phyloP scores from a whole-genome alignment of 2,329 filamentous ascomycete genomes.

The Xylaria hypoxylon region DNA sequence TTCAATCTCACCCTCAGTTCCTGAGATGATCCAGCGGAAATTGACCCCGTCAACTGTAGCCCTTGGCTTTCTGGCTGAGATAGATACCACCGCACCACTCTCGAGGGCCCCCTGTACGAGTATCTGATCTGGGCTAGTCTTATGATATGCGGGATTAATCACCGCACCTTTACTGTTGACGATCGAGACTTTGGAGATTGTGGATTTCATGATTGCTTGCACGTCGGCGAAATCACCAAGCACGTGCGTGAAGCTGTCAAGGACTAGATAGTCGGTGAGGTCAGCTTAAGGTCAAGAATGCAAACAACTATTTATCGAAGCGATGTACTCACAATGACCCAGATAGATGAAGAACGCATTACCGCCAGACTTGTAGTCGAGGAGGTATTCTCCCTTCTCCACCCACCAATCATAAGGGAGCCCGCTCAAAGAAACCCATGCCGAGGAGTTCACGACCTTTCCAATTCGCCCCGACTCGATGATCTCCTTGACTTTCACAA shows the following conservation, averaged over 20 bases:
- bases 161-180: conserved; percentile 43
- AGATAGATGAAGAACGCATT: conserved; percentile 46
- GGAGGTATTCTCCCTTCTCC: conserved; percentile 38
- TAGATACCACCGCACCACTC: conserved; percentile 49
- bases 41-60: conserved; percentile 41
- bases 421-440: conserved; percentile 31
- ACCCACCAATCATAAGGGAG: conserved; percentile 38
- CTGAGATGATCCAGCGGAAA: conserved; percentile 53
- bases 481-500: conserved; percentile 57
- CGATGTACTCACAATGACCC: conserved; percentile 47
- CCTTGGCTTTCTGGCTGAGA: conserved; percentile 45
- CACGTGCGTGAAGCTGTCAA: conserved; percentile 51
- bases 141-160: conserved; percentile 41
- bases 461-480: conserved; percentile 58
- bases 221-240: conserved; percentile 50
- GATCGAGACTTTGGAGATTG: conserved; percentile 42
- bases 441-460: conserved; percentile 53
- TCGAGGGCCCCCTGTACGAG: conserved; percentile 51
- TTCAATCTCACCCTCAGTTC: conserved; percentile 53
- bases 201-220: conserved; percentile 46
- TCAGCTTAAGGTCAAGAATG: conserved; percentile 7
- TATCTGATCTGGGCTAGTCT: conserved; percentile 52
- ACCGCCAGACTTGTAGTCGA: conserved; percentile 38
- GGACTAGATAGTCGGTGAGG: conserved; percentile 43
- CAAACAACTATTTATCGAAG: background rate